Conservation (phyloP, 495 filamentous ascomycete genomes). For the Tricharina praecox region DNA sequence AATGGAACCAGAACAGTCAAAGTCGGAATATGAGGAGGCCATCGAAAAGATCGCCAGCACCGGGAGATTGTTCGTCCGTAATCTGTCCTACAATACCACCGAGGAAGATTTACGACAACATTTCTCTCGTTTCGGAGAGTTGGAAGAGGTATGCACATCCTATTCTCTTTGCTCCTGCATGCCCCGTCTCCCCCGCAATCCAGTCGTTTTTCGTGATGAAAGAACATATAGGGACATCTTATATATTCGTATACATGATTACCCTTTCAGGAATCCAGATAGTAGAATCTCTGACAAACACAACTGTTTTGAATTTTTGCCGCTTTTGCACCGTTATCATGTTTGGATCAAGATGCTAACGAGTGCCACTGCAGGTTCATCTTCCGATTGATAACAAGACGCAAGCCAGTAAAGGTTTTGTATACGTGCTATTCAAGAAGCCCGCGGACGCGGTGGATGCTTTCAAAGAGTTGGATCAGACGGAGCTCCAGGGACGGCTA, state of each 20-base stretch:
- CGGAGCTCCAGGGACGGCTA: slow-evolving; percentile 77
- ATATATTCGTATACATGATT: slow-evolving; percentile 60
- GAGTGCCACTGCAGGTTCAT: slow-evolving; percentile 45
- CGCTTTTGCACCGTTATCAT: slow-evolving; percentile 17
- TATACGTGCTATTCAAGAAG: slow-evolving; percentile 60
- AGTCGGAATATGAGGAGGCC: neutral
- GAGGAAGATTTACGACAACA: slow-evolving; percentile 57
- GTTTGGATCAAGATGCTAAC: slow-evolving; percentile 23
- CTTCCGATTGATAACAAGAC: slow-evolving; percentile 50
- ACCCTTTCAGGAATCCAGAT: slow-evolving; percentile 35
- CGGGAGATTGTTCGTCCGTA: slow-evolving; percentile 69
- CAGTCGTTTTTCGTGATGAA: slow-evolving; percentile 59
- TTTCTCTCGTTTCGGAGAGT: slow-evolving; percentile 50
- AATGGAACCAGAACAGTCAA: neutral
- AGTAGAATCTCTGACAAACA: slow-evolving; percentile 27
- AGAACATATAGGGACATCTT: slow-evolving; percentile 97
- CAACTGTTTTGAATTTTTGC: slow-evolving; percentile 22
- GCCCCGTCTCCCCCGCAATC: slow-evolving; percentile 13
- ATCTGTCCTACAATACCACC: slow-evolving; percentile 64
- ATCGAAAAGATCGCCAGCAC: slow-evolving; percentile 36
- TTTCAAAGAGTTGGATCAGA: slow-evolving; percentile 55
- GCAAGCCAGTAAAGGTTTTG: slow-evolving; percentile 67
- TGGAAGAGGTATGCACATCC: slow-evolving; percentile 64
- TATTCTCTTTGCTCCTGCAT: slow-evolving; percentile 6
- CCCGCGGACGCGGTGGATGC: slow-evolving; percentile 58